These are phyloP conservation scores for Gossypium anomalum DNA, from an alignment of 345 rosid species.

Conservation along the genomic window DNA sequence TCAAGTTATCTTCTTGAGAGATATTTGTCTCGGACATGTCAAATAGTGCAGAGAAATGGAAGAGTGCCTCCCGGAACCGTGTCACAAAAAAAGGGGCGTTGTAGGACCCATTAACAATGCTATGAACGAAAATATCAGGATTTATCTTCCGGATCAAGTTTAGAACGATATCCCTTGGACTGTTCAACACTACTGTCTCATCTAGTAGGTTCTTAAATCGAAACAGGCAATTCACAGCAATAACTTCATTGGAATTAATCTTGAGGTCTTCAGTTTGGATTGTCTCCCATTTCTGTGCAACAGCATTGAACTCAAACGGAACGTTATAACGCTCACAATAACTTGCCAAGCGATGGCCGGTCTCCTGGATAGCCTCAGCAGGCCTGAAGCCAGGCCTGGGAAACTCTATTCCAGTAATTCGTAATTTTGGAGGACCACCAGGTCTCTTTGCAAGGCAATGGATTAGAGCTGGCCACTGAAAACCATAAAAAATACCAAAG, in stretches of 20 bases:
- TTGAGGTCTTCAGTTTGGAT: conserved; percentile 36
- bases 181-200: conserved; percentile 36
- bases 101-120: conserved; percentile 33
- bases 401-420: conserved; percentile 51
- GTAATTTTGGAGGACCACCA: conserved; percentile 42
- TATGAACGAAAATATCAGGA: conserved; percentile 33
- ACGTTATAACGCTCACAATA: conserved; percentile 40
- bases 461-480: conserved; percentile 52
- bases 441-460: conserved; percentile 29
- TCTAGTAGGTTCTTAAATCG: conserved; percentile 40
- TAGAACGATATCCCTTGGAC: conserved; percentile 38
- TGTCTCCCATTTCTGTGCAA: conserved; percentile 43
- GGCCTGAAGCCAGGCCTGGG: conserved; percentile 45
- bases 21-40: conserved; percentile 32
- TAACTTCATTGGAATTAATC: conserved; percentile 28
- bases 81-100: conserved; percentile 44
- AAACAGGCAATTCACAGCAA: conserved; percentile 36
- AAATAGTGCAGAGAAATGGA: conserved; percentile 38
- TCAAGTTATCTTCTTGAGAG: conserved; percentile 27
- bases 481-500: conserved; percentile 50
- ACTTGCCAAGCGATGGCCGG: conserved; percentile 42
- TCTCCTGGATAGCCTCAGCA: conserved; percentile 32
- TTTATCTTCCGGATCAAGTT: conserved; percentile 26
- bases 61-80: conserved; percentile 41
- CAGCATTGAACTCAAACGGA: conserved; percentile 44